These are phyloP conservation scores for Candida taoyuanica DNA, from an alignment of 805 yeast species.

Conservation along the genomic window DNA sequence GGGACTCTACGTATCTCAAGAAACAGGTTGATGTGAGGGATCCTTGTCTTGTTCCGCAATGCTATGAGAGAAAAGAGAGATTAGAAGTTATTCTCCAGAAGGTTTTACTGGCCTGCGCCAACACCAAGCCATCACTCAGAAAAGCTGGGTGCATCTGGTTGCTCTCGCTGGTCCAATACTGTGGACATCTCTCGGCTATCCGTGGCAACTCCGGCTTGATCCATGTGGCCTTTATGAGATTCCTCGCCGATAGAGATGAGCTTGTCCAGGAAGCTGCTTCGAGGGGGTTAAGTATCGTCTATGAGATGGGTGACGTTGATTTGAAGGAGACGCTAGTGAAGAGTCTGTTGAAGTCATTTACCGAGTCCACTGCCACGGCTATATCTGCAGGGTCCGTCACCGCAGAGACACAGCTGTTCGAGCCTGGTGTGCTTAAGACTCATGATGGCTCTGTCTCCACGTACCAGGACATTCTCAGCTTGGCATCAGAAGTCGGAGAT, in stretches of 20 bases:
- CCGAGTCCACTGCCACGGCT: conserved; percentile 51
- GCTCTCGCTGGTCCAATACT: conserved; percentile 71
- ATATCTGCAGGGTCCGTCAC: conserved; percentile 64
- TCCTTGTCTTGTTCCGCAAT: conserved; percentile 7
- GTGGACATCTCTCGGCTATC: conserved; percentile 45
- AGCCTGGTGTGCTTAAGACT: conserved; percentile 73
- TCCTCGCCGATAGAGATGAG: conserved; percentile 78
- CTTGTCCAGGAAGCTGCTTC: conserved; percentile 90
- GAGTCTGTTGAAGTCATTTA: conserved; percentile 69
- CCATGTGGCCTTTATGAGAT: conserved; percentile 72
- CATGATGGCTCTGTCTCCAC: conserved; percentile 86
- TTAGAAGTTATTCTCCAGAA: conserved; percentile 36
- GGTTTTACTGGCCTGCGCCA: conserved; percentile 48
- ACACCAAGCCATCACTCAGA: conserved; percentile 70
- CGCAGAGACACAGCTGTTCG: conserved; percentile 79
- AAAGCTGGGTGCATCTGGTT: conserved; percentile 84
- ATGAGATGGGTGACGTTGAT: conserved; percentile 67
- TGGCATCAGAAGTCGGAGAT: conserved; percentile 94
- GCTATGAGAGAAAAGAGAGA: conserved; percentile 14
- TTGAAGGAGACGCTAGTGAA: conserved; percentile 70
- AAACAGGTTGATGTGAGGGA: conserved; percentile 53
- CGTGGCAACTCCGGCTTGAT: conserved; percentile 47
- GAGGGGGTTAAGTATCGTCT: conserved; percentile 77
- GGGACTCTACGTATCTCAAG: conserved; percentile 57
- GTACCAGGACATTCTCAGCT: conserved; percentile 78